Evolutionary conservation across 345 rosid species (phyloP).

Genomic region (Melaleuca quinquenervia): DNA sequence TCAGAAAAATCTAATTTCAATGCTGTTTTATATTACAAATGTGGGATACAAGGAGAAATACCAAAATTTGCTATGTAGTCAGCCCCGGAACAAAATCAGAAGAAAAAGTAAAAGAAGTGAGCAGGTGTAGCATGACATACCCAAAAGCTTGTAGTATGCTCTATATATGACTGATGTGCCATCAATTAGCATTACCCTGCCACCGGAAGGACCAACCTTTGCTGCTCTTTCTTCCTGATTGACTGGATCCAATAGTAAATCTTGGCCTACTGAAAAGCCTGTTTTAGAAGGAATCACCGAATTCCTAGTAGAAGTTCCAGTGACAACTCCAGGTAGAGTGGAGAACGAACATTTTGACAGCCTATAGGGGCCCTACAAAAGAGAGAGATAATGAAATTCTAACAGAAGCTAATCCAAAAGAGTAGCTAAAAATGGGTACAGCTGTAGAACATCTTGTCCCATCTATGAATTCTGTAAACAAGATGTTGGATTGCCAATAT

Average conservation of each 20-base stretch:
- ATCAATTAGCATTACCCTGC: conserved; percentile 91
- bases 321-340: conserved; percentile 13
- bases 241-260: conserved; percentile 7
- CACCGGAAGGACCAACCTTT: conserved; percentile 28
- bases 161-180: conserved; percentile 89
- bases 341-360: conserved; percentile 16
- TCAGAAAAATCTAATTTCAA: neutral
- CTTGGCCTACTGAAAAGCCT: conserved; percentile 10
- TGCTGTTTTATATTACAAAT: neutral
- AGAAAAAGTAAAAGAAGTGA: neutral
- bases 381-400: neutral
- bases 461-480: neutral
- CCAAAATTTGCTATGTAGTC: neutral
- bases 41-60: neutral
- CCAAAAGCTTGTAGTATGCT: conserved; percentile 93
- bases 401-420: neutral
- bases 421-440: neutral
- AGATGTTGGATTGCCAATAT: neutral
- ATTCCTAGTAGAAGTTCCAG: conserved; percentile 14
- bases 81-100: neutral
- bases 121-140: conserved; percentile 18
- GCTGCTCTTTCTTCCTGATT: conserved; percentile 22
- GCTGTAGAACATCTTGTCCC: neutral
- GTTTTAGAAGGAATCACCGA: conserved; percentile 15
- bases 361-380: conserved; percentile 37